Conservation (phyloP, 805 yeast genomes). For the Grigorovia humatica region DNA sequence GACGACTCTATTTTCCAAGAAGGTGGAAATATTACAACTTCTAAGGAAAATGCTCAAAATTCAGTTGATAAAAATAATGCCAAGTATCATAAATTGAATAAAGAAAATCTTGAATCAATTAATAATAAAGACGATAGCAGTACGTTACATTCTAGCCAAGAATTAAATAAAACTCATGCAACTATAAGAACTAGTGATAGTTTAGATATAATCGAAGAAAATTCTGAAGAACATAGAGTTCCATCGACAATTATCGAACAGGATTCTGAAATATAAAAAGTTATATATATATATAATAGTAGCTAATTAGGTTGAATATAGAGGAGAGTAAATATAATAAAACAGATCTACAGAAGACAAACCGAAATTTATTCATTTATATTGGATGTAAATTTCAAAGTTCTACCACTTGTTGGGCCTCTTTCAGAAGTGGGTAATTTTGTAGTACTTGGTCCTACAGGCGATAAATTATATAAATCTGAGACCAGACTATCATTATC, state of each 20-base stretch:
- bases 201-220: slow-evolving; percentile 8
- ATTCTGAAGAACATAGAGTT: slow-evolving; percentile 1
- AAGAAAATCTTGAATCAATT: background rate
- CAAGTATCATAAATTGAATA: background rate
- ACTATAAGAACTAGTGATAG: slow-evolving; percentile 1
- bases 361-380: background rate
- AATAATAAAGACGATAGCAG: slow-evolving; percentile 6
- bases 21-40: background rate
- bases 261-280: background rate
- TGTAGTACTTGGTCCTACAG: background rate
- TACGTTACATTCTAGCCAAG: slow-evolving; percentile 1
- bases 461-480: background rate
- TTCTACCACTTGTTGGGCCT: background rate
- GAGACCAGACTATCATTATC: background rate
- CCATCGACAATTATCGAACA: background rate
- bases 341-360: background rate
- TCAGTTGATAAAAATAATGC: background rate
- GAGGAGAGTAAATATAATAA: background rate
- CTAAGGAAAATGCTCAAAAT: background rate
- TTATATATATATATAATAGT: background rate
- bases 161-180: background rate
- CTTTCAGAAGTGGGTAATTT: background rate
- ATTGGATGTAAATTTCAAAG: background rate
- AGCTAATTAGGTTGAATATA: background rate
- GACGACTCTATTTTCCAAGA: slow-evolving; percentile 17